phyloP scores from a whole-genome alignment of 768 basidiomycete species.

The Termitomyces sp. region DNA sequence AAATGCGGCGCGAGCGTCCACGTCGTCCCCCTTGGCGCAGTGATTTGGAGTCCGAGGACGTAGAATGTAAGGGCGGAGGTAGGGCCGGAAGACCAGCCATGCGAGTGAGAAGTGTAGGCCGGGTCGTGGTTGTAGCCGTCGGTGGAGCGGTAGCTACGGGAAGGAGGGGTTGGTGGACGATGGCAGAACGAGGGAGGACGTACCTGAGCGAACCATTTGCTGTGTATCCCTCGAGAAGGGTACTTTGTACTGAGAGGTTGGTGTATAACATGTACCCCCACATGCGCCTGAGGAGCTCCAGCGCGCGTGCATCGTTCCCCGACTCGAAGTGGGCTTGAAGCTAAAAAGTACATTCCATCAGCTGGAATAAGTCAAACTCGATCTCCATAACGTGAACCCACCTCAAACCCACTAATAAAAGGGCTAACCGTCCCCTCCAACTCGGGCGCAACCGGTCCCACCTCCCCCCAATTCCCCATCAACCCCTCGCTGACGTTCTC shows the following conservation, averaged over 20 bases:
- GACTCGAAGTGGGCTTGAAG: constrained; percentile 54
- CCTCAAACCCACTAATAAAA: constrained; percentile 55
- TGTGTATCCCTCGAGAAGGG: constrained; percentile 54
- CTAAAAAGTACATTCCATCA: constrained; percentile 19
- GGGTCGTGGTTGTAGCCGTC: constrained; percentile 53
- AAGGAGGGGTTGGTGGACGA: neutral
- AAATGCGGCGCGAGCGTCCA: constrained; percentile 46
- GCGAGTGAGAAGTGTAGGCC: constrained; percentile 54
- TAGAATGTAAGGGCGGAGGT: constrained; percentile 55
- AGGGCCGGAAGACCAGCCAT: constrained; percentile 56
- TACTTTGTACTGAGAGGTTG: constrained; percentile 48
- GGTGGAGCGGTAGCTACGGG: constrained; percentile 42
- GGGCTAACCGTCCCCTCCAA: constrained; percentile 55
- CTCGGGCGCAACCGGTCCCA: constrained; percentile 51
- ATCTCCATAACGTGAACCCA: constrained; percentile 13
- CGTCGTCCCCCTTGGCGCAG: constrained; percentile 37
- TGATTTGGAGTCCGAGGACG: constrained; percentile 47
- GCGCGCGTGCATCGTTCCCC: constrained; percentile 43
- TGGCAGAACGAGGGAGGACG: constrained; percentile 2
- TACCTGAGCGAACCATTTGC: constrained; percentile 51
- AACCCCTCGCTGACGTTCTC: constrained; percentile 41
- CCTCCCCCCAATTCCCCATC: constrained; percentile 43
- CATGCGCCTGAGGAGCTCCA: constrained; percentile 47
- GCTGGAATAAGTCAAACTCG: neutral
- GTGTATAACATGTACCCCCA: constrained; percentile 62